phyloP scores from a whole-genome alignment of 306 rosid species.

The Rosa rugosa region DNA sequence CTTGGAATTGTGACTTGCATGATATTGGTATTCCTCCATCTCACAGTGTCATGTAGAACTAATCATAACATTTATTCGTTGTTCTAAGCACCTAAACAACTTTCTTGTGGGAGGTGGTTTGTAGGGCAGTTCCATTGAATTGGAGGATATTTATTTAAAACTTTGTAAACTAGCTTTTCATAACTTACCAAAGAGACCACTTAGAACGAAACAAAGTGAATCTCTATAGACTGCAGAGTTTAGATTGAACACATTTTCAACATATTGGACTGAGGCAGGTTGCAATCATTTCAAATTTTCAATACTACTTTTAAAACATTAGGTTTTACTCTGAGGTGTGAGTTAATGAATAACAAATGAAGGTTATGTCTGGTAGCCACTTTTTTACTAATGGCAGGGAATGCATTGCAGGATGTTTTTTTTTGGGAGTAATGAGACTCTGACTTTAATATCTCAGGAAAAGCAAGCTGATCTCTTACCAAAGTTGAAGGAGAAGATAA shows the following conservation, averaged over 20 bases:
- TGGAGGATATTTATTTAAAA: not conserved
- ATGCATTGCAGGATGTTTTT: conserved; percentile 5
- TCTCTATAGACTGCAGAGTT: not conserved
- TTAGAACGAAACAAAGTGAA: not conserved
- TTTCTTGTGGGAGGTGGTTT: not conserved
- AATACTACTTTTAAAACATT: not conserved
- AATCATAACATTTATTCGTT: not conserved
- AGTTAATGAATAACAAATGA: not conserved
- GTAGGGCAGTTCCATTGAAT: not conserved
- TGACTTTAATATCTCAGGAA: conserved; percentile 54
- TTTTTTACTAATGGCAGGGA: not conserved
- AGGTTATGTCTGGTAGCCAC: conserved; percentile 8
- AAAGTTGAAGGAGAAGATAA: conserved; percentile 54
- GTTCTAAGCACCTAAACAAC: not conserved
- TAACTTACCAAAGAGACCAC: not conserved
- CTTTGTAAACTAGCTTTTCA: not conserved
- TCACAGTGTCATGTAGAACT: not conserved
- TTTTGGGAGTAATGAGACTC: conserved; percentile 8
- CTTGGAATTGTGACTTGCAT: conserved; percentile 90
- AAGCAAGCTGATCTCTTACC: conserved; percentile 73
- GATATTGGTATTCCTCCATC: conserved; percentile 70
- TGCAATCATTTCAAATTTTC: not conserved
- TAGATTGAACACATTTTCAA: not conserved
- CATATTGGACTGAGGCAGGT: conserved; percentile 1
- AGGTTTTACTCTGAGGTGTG: not conserved